phyloP scores from a whole-genome alignment of 805 yeast species.

The Saturnispora diversa region DNA sequence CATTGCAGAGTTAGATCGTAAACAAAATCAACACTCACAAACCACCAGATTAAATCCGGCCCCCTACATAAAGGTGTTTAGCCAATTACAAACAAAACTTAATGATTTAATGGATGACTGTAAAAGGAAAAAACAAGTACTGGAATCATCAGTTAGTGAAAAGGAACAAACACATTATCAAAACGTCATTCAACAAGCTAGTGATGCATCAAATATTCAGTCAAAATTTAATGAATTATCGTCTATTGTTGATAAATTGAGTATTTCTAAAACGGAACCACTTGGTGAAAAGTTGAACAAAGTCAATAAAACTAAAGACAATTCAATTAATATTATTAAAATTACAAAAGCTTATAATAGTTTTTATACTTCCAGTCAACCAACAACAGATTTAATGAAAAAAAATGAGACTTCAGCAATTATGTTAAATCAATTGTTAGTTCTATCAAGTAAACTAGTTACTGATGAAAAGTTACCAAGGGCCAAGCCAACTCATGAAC shows the following conservation, averaged over 20 bases:
- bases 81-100: constrained; percentile 69
- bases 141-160: constrained; percentile 49
- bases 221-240: constrained; percentile 45
- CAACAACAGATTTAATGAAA: constrained; percentile 46
- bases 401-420: constrained; percentile 45
- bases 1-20: constrained; percentile 8
- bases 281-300: constrained; percentile 60
- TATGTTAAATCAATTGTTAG: constrained; percentile 55
- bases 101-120: constrained; percentile 54
- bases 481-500: constrained; percentile 27
- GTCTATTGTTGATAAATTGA: constrained; percentile 43
- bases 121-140: constrained; percentile 37
- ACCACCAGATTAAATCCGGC: constrained; percentile 71
- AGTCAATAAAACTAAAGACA: constrained; percentile 64
- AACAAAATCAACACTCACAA: constrained; percentile 1
- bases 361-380: constrained; percentile 51
- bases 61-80: constrained; percentile 91
- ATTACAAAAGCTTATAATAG: constrained; percentile 70
- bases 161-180: constrained; percentile 61
- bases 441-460: constrained; percentile 56
- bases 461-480: constrained; percentile 41
- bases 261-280: constrained; percentile 52
- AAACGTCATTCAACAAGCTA: constrained; percentile 50
- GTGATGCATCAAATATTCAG: constrained; percentile 35
- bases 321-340: constrained; percentile 63